These are phyloP conservation scores for Nissolia schottii DNA, from an alignment of 306 rosid species.

Conservation along the genomic window DNA sequence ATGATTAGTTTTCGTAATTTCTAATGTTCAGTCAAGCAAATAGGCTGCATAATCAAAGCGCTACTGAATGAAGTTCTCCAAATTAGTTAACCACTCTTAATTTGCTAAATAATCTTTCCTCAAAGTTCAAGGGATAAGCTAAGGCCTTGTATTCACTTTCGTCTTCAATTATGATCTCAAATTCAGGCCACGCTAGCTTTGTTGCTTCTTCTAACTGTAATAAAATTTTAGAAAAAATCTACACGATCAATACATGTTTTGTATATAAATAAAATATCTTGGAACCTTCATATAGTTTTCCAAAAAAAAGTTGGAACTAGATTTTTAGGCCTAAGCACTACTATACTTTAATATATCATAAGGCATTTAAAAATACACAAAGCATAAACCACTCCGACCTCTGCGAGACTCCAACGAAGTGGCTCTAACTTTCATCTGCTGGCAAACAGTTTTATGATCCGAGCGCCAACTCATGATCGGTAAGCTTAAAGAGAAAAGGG, in stretches of 20 bases:
- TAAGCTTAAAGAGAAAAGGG: slow-evolving; percentile 12
- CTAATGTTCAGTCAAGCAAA: neutral
- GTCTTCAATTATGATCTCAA: slow-evolving; percentile 53
- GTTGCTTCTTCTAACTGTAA: neutral
- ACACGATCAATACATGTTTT: neutral
- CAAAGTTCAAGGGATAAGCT: slow-evolving; percentile 38
- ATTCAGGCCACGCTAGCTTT: slow-evolving; percentile 56
- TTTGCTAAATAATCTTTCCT: slow-evolving; percentile 18
- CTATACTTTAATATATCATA: neutral
- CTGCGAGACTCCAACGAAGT: slow-evolving; percentile 22
- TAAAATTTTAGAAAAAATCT: neutral
- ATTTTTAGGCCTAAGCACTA: neutral
- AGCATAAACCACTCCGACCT: slow-evolving; percentile 39
- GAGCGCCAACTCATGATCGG: slow-evolving; percentile 62
- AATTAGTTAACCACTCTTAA: neutral
- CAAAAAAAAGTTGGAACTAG: neutral
- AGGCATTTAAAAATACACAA: neutral
- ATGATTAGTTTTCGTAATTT: neutral
- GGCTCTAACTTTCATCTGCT: slow-evolving; percentile 30
- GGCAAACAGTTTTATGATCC: slow-evolving; percentile 68
- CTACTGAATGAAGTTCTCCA: neutral
- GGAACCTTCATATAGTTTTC: neutral
- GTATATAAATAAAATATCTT: neutral
- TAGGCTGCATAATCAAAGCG: neutral
- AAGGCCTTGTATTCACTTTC: slow-evolving; percentile 47